Conservation (phyloP, 2,329 filamentous ascomycete genomes). For the Colletotrichum tanaceti region DNA sequence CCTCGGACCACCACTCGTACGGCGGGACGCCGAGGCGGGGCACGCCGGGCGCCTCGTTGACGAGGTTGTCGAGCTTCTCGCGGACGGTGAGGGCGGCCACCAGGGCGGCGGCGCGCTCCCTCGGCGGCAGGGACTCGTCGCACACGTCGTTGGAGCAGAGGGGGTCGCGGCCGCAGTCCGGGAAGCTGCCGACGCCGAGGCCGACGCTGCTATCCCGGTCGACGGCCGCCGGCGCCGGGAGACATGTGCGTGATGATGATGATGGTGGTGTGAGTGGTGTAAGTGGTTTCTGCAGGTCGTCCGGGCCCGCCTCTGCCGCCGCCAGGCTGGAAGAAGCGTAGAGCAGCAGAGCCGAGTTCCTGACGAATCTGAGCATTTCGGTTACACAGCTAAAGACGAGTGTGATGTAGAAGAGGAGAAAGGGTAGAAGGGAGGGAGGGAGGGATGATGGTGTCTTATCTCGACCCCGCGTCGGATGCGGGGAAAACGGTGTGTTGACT, state of each 20-base stretch:
- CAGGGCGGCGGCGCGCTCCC: constrained; percentile 59
- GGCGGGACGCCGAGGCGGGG: constrained; percentile 66
- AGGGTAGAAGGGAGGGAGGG: not conserved
- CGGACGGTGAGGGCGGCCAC: constrained; percentile 62
- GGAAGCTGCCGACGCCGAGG: constrained; percentile 25
- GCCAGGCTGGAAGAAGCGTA: not conserved
- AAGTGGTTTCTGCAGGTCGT: constrained; percentile 16
- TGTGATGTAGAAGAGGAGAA: not conserved
- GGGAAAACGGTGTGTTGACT: constrained; percentile 14
- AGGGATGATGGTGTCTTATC: not conserved
- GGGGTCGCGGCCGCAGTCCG: constrained; percentile 45
- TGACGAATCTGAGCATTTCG: not conserved
- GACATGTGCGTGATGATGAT: constrained; percentile 20
- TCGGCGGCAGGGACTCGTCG: constrained; percentile 54
- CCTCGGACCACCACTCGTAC: constrained; percentile 73
- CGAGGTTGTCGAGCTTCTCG: constrained; percentile 64
- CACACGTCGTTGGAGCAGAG: constrained; percentile 57
- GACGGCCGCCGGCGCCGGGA: not conserved
- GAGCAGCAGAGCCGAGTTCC: not conserved
- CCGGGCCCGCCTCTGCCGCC: not conserved
- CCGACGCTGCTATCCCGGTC: no score
- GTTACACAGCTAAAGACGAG: no score
- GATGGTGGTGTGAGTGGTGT: no score
- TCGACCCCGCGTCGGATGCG: constrained; percentile 15
- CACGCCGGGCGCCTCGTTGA: constrained; percentile 58